Evolutionary conservation across 2,329 filamentous ascomycete species (phyloP).

Genomic region (Clarireedia paspali): DNA sequence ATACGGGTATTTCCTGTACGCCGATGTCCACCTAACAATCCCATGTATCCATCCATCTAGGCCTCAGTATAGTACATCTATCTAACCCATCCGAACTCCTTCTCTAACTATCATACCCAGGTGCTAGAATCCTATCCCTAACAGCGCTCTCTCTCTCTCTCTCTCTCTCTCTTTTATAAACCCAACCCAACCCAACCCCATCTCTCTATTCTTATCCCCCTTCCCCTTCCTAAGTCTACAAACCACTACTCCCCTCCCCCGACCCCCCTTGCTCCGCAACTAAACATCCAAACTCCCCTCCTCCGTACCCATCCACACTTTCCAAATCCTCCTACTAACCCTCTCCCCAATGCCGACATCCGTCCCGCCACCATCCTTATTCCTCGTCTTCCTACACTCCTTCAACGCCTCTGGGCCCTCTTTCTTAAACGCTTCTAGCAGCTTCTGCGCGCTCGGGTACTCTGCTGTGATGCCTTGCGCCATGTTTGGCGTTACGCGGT

Average conservation of each 20-base stretch:
- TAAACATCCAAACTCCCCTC: constrained; percentile 24
- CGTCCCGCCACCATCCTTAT: constrained; percentile 46
- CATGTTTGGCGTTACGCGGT: constrained; percentile 62
- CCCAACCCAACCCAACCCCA: too few species aligned
- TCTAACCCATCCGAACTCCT: too few species aligned
- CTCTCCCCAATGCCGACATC: constrained; percentile 49
- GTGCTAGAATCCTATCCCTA: too few species aligned
- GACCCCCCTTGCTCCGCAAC: neutral
- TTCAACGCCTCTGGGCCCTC: constrained; percentile 55
- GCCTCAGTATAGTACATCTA: too few species aligned
- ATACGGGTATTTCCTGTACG: too few species aligned
- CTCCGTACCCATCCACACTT: constrained; percentile 51
- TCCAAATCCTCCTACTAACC: constrained; percentile 50
- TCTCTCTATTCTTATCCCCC: too few species aligned
- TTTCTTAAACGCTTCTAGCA: constrained; percentile 51
- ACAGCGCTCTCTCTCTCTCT: too few species aligned
- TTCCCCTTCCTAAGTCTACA: constrained; percentile 20
- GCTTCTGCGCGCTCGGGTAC: constrained; percentile 48
- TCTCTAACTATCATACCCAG: too few species aligned
- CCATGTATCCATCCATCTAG: too few species aligned
- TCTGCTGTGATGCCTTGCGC: constrained; percentile 60
- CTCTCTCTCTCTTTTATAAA: too few species aligned
- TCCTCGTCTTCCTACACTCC: constrained; percentile 48
- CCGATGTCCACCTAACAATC: too few species aligned
- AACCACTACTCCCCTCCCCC: constrained; percentile 16